Evolutionary conservation across 768 basidiomycete species (phyloP).

Genomic region (Boletus sensibilis): DNA sequence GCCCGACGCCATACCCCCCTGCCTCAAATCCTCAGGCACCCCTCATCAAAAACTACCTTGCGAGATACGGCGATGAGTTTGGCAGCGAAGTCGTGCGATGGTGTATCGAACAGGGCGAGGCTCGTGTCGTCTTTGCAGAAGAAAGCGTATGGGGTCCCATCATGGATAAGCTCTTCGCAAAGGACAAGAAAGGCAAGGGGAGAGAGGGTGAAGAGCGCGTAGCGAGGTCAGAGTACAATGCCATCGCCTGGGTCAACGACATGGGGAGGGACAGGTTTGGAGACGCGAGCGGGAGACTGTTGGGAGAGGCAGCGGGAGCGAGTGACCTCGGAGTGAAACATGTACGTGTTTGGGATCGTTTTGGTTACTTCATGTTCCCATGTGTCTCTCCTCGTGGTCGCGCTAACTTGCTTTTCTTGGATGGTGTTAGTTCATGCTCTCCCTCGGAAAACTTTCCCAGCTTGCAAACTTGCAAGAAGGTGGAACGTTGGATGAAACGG

Average conservation of each 20-base stretch:
- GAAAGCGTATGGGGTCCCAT: constrained; percentile 59
- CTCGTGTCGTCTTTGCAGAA: constrained; percentile 79
- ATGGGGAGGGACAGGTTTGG: constrained; percentile 66
- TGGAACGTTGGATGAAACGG: constrained; percentile 44
- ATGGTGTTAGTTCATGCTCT: constrained; percentile 72
- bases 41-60: constrained; percentile 70
- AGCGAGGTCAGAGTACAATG: constrained; percentile 42
- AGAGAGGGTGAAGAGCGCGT: constrained; percentile 38
- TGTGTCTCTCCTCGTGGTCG: neutral
- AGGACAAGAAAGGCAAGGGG: constrained; percentile 23
- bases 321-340: constrained; percentile 69
- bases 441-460: constrained; percentile 84
- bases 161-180: constrained; percentile 68
- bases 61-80: constrained; percentile 78
- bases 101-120: constrained; percentile 89
- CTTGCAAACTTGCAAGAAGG: constrained; percentile 59
- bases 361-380: neutral
- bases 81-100: constrained; percentile 88
- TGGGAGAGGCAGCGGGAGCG: constrained; percentile 58
- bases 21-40: constrained; percentile 60
- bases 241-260: constrained; percentile 87
- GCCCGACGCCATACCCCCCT: constrained; percentile 59
- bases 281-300: constrained; percentile 61
- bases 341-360: constrained; percentile 43
- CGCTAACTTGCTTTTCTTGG: constrained; percentile 6